Percentiles rank a stretch among this genome's conserved stretches.
Evolutionary conservation across 1,284 basidiomycete species (phyloP).

Genomic region (Coniferiporia sulphurascens): DNA sequence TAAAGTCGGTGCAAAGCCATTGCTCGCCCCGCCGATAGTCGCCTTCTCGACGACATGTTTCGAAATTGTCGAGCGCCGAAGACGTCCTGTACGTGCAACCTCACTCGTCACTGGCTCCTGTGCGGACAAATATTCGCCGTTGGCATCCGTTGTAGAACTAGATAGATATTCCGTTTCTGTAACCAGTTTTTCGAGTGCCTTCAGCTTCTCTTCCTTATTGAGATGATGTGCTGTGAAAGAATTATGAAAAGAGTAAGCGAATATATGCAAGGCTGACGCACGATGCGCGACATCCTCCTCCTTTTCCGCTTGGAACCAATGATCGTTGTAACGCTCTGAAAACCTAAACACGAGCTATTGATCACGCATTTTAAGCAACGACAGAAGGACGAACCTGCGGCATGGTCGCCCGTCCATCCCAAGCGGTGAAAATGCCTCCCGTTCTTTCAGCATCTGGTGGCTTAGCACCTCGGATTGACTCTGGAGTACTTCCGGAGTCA

Average conservation of each 20-base stretch:
- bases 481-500: constrained; percentile 45
- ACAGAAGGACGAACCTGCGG: constrained; percentile 42
- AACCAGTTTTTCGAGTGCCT: constrained; percentile 14
- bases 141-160: neutral
- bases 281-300: constrained; percentile 54
- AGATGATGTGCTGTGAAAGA: constrained; percentile 3
- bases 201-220: constrained; percentile 18
- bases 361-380: neutral
- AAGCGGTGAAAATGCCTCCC: constrained; percentile 52
- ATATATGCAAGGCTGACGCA: constrained; percentile 24
- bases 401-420: constrained; percentile 52
- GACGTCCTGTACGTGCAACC: constrained; percentile 14
- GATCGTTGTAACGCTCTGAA: constrained; percentile 46
- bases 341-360: constrained; percentile 32
- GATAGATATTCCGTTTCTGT: constrained; percentile 10
- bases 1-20: constrained; percentile 12
- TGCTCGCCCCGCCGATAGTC: constrained; percentile 11
- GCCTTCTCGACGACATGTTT: constrained; percentile 19
- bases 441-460: constrained; percentile 42
- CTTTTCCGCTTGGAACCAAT: constrained; percentile 60
- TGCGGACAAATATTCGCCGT: constrained; percentile 10
- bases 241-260: neutral
- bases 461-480: constrained; percentile 46
- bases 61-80: constrained; percentile 15
- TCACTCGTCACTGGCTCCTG: constrained; percentile 15